phyloP scores from a whole-genome alignment of 148 eudicot genomes.

The Chenopodium album region DNA sequence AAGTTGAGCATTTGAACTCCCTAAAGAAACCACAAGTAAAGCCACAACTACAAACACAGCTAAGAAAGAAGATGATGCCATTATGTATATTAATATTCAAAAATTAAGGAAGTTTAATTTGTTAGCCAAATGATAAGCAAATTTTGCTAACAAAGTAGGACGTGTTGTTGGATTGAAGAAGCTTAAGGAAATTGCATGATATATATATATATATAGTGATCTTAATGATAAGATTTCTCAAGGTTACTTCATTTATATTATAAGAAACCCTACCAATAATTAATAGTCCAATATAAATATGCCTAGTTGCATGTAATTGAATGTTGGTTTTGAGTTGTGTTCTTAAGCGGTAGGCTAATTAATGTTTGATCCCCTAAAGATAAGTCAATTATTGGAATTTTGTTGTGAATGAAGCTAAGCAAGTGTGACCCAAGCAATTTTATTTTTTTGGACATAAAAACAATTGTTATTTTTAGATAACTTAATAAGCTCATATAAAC shows the following conservation, averaged over 20 bases:
- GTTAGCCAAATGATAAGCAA: background rate
- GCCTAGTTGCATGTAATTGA: conserved; percentile 3
- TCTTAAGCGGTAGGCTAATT: conserved; percentile 1
- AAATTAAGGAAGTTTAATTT: background rate
- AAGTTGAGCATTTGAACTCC: conserved; percentile 62
- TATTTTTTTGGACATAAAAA: no score
- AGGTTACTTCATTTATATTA: background rate
- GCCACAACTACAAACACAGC: conserved; percentile 7
- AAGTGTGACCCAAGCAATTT: no score
- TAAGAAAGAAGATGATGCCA: conserved; percentile 41
- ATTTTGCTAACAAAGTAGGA: background rate
- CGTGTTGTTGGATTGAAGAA: conserved; percentile 10
- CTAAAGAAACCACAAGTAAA: conserved; percentile 36
- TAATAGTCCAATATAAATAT: no score
- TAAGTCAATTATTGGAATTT: background rate
- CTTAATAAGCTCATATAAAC: no score
- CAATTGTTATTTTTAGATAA: no score
- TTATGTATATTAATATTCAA: background rate
- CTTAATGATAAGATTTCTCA: conserved; percentile 1
- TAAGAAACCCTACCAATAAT: conserved; percentile 8
- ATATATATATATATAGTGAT: conserved; percentile 18
- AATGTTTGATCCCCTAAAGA: background rate
- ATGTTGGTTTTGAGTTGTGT: background rate
- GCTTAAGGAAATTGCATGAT: background rate
- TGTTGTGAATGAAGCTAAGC: no score